Evolutionary conservation across 352 stramenopile genomes (phyloP).

Genomic region (Globisporangium perplexum): DNA sequence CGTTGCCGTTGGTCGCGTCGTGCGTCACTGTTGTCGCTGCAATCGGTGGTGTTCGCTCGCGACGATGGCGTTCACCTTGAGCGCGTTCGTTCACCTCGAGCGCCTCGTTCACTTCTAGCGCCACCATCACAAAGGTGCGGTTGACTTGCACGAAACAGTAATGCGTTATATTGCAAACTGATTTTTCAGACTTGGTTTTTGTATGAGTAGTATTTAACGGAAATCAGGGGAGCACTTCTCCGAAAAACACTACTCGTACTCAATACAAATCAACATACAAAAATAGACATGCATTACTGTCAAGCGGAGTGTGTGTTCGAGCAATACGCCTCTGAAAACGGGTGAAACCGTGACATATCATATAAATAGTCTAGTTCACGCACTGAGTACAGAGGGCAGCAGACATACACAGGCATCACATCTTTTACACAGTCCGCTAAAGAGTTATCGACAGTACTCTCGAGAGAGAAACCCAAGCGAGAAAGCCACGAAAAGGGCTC

Average conservation of each 20-base stretch:
- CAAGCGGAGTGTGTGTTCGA: not conserved
- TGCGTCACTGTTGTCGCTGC: not conserved
- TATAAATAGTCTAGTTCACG: too few relatives aligned
- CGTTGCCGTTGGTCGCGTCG: not conserved
- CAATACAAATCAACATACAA: not conserved
- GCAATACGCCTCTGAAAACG: not conserved
- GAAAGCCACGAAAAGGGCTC: conserved; percentile 1
- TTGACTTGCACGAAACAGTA: not conserved
- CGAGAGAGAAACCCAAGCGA: not conserved
- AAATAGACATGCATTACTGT: not conserved
- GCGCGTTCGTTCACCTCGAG: too few relatives aligned
- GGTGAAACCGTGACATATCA: too few relatives aligned
- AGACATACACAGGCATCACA: not conserved
- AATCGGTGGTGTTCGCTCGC: too few relatives aligned
- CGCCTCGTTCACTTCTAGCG: too few relatives aligned
- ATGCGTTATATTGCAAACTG: not conserved
- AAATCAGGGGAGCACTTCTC: not conserved
- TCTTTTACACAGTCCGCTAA: not conserved
- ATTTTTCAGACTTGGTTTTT: not conserved
- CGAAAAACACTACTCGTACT: not conserved
- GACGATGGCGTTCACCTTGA: not conserved
- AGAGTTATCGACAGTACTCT: not conserved
- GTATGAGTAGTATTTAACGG: not conserved
- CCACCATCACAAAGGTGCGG: too few relatives aligned
- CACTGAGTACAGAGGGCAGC: too few relatives aligned